Evolutionary conservation across 2,329 filamentous ascomycete species (phyloP).

Genomic region (Pseudogymnoascus sp.): DNA sequence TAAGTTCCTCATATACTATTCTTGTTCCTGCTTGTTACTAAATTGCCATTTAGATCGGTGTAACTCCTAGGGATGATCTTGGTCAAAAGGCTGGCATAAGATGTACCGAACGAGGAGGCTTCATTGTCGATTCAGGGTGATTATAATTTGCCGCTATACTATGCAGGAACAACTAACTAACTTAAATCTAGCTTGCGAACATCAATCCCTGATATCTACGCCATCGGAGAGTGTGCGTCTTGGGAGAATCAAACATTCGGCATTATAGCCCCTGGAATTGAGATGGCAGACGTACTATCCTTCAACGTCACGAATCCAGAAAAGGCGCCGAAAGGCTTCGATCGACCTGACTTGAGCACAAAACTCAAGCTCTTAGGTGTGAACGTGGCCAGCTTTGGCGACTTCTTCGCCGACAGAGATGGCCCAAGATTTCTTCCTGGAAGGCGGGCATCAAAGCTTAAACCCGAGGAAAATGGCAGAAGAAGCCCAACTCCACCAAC

Average conservation of each 20-base stretch:
- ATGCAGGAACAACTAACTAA: not conserved
- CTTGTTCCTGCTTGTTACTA: not conserved
- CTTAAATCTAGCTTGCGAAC: slow-evolving; percentile 45
- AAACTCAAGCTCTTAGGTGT: slow-evolving; percentile 86
- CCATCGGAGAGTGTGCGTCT: slow-evolving; percentile 84
- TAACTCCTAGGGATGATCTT: slow-evolving; percentile 71
- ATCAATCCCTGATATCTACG: slow-evolving; percentile 65
- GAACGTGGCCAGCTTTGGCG: slow-evolving; percentile 86
- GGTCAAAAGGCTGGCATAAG: slow-evolving; percentile 60
- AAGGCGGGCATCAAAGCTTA: slow-evolving; percentile 40
- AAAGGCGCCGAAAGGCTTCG: slow-evolving; percentile 45
- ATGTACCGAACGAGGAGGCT: slow-evolving; percentile 63
- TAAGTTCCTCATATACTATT: not conserved
- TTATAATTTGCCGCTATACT: not conserved
- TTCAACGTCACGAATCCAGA: slow-evolving; percentile 85
- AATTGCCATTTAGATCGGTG: slow-evolving; percentile 50
- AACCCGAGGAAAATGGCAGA: slow-evolving; percentile 42
- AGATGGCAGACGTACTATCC: slow-evolving; percentile 85
- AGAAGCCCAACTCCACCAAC: slow-evolving; percentile 35
- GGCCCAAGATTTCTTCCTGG: slow-evolving; percentile 68
- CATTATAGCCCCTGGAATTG: slow-evolving; percentile 79
- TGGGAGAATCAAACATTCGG: slow-evolving; percentile 84
- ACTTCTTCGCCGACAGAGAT: slow-evolving; percentile 85
- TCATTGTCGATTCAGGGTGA: slow-evolving; percentile 60
- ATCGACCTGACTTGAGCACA: slow-evolving; percentile 78